Base-by-base conservation (phyloP, 2,329 filamentous ascomycete species). In the Fusarium falciforme region DNA sequence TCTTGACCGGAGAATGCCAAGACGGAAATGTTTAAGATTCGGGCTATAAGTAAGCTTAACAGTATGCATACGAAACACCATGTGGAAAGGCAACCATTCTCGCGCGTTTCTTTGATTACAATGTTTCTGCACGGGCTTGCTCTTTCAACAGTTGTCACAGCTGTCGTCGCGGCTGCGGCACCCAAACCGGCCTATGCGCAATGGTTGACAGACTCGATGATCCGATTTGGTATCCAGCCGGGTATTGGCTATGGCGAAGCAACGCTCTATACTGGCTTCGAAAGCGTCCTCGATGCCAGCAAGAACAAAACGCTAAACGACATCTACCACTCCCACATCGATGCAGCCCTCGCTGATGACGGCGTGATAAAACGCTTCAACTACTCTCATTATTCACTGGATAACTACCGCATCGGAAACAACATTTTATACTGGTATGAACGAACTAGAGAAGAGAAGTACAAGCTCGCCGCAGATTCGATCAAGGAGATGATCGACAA, bases 391-490 rank as follows among this genome's bases (percentile, higher is more conserved):
- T 88, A 88, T 79, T 87, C 86, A 0, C 79, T 87, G 2, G 85
- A 87, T 71, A 84, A 89, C 68, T 84, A 89, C 66, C 85, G 88
- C 20, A 81, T 89, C 47, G 88, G 87, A 17, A 87, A 87, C 71
- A 87, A 87, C 70, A 79, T 88, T 49, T 79, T 89, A 2, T 86
- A 82, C 70, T 84, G 87, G 81, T 86, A 87, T 75, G 83, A 84
- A 71, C 76, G 82, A 66, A 86, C 85, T 0, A 82, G 82, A 20
- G 81, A 86, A 29, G 76, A 80, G 11, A 87, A 86, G 73, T 89
- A 87, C 77, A 85, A 85, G 74, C 78, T 78, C 8, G 88, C 88
- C 0, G 86, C 87, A 1, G 83, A 83, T 8, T 80, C 80, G 3
- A 81, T 90, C 47, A 82, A 85, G 14, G 73, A 79, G 16, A 85